Base-by-base conservation (phyloP, 768 basidiomycete genomes). In the Thelephora aurantiotincta region DNA sequence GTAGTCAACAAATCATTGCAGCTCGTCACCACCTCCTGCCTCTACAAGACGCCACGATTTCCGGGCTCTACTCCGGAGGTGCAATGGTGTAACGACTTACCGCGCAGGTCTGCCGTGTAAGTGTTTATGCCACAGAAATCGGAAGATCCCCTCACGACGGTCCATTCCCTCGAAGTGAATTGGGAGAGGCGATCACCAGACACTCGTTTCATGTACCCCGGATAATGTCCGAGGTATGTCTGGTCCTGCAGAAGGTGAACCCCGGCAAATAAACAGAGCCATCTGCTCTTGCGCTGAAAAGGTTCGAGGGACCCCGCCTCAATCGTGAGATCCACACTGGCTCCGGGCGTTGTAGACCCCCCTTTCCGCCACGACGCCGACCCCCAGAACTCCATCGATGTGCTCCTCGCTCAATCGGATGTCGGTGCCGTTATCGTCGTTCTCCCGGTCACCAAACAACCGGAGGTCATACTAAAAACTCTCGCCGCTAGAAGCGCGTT, bases 121-220 rank as follows among this genome's bases (percentile, higher is more conserved):
- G 80, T 80, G 61, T 82, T 82, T 78, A 82, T 82, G 48, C 79
- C 80, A 56, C 80, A 81, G 60, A 82, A 82, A 55, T 80, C 81
- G 3, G 78, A 78, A 13, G 78, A 82, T 47, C 75, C 77, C 51
- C 74, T 75, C 45, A 82, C 78, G 47, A 82, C 57, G 2, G 64
- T 64, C 53, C 70, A 58, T 55, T 83, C 79, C 43, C 74, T 77
- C n/a, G 68, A 56, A 3, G 78, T 76, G 55, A 76, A 78, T 37
- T 67, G 65, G 3, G 77, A 75, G 47, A 82, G 71, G 35, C 77
- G 74, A 48, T 72, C 67, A 30, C 73, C 73, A 44, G 78, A 69
- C 50, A 80, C 74, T 54, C 73, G 67, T 34, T 72, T 64, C 73
- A 82, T 72, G 60, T 74, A 76, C 1, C 63, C 65, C 13, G 85